phyloP scores from a whole-genome alignment of 2,329 filamentous ascomycete genomes.

The Orbilia ellipsospora region DNA sequence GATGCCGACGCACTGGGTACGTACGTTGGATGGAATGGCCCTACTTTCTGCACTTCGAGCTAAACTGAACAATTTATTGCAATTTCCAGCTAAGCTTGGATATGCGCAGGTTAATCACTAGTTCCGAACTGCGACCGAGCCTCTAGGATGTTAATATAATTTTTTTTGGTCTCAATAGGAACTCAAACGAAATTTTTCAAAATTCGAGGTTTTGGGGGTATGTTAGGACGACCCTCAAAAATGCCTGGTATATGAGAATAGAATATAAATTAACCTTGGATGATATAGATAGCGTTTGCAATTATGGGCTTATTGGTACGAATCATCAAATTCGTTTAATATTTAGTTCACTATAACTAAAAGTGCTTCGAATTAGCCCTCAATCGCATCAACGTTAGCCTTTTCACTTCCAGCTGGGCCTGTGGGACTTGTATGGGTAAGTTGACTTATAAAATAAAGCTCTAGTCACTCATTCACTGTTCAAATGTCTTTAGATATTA shows the following conservation, averaged over 20 bases:
- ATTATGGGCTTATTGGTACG: constrained; percentile 71
- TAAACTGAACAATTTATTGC: background rate
- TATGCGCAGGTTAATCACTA: constrained; percentile 36
- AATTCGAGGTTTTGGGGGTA: constrained; percentile 71
- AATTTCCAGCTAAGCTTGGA: constrained; percentile 31
- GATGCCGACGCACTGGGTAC: constrained; percentile 47
- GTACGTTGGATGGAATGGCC: background rate
- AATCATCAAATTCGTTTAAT: background rate
- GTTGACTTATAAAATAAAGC: constrained; percentile 37
- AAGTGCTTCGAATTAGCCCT: constrained; percentile 58
- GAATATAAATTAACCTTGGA: background rate
- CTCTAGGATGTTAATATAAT: background rate
- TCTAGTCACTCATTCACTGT: too few species aligned
- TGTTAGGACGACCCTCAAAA: background rate
- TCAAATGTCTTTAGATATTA: background rate
- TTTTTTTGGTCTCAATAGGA: constrained; percentile 66
- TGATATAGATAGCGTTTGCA: constrained; percentile 66
- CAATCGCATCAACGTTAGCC: constrained; percentile 70
- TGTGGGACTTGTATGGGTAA: constrained; percentile 72
- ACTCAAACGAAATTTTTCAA: constrained; percentile 71
- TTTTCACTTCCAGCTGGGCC: constrained; percentile 72
- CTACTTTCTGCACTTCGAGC: background rate
- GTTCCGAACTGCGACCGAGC: constrained; percentile 2
- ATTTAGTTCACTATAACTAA: background rate
- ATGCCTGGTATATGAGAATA: too few species aligned